These are phyloP conservation scores for Periconia sp. DNA, from an alignment of 2,329 filamentous ascomycete species.

Conservation along the genomic window DNA sequence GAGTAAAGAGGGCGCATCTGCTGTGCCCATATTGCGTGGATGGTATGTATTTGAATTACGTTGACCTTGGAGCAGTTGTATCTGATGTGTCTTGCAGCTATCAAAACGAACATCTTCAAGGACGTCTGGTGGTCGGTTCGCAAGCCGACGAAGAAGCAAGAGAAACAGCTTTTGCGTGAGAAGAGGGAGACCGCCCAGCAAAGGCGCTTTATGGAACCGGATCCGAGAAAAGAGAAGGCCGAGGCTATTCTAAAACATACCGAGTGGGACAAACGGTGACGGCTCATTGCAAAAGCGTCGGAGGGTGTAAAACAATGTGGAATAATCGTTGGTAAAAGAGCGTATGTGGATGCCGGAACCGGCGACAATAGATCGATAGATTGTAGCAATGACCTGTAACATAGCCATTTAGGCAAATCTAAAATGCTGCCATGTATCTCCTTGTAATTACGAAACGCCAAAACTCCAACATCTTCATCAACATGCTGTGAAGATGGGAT, in stretches of 20 bases:
- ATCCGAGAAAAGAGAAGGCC: constrained; percentile 32
- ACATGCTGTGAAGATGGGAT: background rate
- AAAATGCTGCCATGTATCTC: constrained; percentile 18
- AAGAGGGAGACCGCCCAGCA: constrained; percentile 19
- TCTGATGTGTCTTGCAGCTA: constrained; percentile 23
- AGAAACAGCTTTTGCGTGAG: constrained; percentile 34
- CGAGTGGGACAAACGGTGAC: constrained; percentile 28
- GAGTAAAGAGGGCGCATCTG: constrained; percentile 85
- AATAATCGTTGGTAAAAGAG: background rate
- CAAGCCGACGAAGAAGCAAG: constrained; percentile 34
- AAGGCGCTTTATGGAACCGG: constrained; percentile 20
- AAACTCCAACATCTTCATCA: constrained; percentile 7
- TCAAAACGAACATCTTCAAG: constrained; percentile 43
- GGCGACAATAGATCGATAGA: constrained; percentile 2
- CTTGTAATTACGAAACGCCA: constrained; percentile 1
- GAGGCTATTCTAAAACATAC: constrained; percentile 35
- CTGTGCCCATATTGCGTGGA: constrained; percentile 86
- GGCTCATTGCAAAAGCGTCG: background rate
- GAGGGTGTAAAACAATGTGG: constrained; percentile 1
- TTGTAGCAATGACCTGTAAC: constrained; percentile 16
- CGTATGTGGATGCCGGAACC: background rate
- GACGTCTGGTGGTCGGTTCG: constrained; percentile 33
- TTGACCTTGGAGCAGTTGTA: too few species aligned
- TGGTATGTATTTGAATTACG: constrained; percentile 70
- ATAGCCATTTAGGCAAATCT: constrained; percentile 29